Base-by-base conservation (phyloP, 768 basidiomycete genomes). In the Lanmaoa pseudosensibilis region DNA sequence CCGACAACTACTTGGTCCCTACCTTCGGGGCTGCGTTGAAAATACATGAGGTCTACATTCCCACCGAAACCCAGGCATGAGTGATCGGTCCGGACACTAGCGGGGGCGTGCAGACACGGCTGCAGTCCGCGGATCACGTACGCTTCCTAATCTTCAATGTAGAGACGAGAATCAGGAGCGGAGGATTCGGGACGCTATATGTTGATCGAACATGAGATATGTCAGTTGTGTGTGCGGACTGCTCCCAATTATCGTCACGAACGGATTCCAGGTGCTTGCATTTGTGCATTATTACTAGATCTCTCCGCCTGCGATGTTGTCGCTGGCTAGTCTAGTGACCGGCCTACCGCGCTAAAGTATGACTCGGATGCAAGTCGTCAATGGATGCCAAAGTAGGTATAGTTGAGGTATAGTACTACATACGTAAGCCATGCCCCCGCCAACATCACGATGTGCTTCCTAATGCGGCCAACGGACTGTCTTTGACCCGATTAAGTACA, bases 71-170 rank as follows among this genome's bases (percentile, higher is more conserved):
- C 30, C 45, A 52, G 49, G 51, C 30, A 54, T 47, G 25, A 49
- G 41, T 34, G 52, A 56, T 3, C 37, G 18, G 15, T 57, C 68
- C 2, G 37, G 59, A 47, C 61, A 74, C 39, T 75, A 76, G 56
- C 75, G 69, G 46, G 72, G 69, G 11, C 59, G 66, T 4, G 80
- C 74, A 11, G 69, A 58, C 4, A 58, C 61, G 2, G 27, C 27
- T 2, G 80, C 82, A 16, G 74, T 2, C 86, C 84, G 18, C 80
- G 80, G 27, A 30, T 68, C 21, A 95, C 72, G 46, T 88, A 85
- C 5, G 89, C 89, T 71, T 94, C 92, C 66, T 92, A 80, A 0
- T 89, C 92, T 61, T 86, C 83, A 34, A 92, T 73, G 57, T 76
- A 81, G 4, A 85, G 73, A 30, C 64, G 64, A 36, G 71, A 64